Evolutionary conservation across 1,284 basidiomycete genomes (phyloP).

Genomic region (Earliella scabrosa): DNA sequence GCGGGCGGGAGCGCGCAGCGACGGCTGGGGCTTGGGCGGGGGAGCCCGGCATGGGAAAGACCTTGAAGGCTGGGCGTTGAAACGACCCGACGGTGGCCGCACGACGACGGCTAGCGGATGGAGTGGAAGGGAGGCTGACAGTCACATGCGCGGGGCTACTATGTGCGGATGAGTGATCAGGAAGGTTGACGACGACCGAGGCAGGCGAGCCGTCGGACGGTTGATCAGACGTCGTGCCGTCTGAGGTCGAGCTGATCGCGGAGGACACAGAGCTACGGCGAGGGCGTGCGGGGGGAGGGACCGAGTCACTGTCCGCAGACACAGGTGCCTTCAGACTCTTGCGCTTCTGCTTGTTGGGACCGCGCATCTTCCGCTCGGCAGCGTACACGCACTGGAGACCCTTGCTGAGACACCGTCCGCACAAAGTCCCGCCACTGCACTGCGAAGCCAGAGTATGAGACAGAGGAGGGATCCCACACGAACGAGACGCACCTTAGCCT

Average conservation of each 20-base stretch:
- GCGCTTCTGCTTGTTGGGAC: conserved; percentile 56
- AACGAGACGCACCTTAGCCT: conserved; percentile 42
- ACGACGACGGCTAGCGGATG: neutral
- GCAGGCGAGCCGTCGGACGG: conserved; percentile 4
- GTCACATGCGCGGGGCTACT: conserved; percentile 4
- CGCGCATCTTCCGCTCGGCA: conserved; percentile 62
- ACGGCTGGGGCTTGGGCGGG: neutral
- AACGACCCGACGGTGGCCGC: conserved; percentile 1
- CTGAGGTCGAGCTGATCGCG: conserved; percentile 28
- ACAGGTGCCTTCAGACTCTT: conserved; percentile 10
- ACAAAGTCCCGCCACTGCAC: conserved; percentile 48
- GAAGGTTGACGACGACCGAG: neutral
- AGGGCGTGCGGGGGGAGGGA: neutral
- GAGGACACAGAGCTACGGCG: conserved; percentile 17
- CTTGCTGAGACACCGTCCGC: conserved; percentile 39
- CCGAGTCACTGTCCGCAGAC: neutral
- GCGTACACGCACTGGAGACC: conserved; percentile 48
- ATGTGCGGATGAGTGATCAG: conserved; percentile 5
- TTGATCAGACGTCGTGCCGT: conserved; percentile 3
- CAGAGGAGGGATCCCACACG: neutral
- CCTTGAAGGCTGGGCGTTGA: neutral
- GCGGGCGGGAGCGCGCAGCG: conserved; percentile 8
- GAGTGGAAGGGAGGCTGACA: neutral
- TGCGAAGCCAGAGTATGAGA: conserved; percentile 17
- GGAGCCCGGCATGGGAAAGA: neutral